phyloP scores from a whole-genome alignment of 306 rosid species.

The Urtica urens region DNA sequence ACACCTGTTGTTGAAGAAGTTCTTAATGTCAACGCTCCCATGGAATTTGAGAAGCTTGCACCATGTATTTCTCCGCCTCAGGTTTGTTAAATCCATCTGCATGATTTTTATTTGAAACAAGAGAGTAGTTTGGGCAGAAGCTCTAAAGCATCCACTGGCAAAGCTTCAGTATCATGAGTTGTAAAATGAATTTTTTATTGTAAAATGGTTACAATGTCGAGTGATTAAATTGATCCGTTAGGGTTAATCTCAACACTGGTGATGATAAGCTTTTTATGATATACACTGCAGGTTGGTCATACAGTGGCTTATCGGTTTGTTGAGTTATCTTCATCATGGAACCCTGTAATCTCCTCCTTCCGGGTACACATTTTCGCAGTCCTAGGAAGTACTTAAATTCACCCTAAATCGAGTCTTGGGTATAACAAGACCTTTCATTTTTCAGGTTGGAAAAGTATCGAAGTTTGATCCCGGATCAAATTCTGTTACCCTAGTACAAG shows the following conservation, averaged over 20 bases:
- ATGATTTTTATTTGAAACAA: too few relatives aligned
- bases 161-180: too few relatives aligned
- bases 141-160: too few relatives aligned
- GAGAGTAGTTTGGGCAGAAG: too few relatives aligned
- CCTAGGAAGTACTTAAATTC: slow-evolving; percentile 4
- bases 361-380: slow-evolving; percentile 42
- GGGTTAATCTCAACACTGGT: neutral
- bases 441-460: slow-evolving; percentile 71
- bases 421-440: slow-evolving; percentile 11
- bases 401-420: slow-evolving; percentile 5
- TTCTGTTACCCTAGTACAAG: slow-evolving; percentile 42
- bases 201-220: neutral
- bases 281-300: slow-evolving; percentile 61
- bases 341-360: slow-evolving; percentile 78
- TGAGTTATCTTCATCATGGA: slow-evolving; percentile 80
- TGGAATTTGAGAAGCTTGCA: slow-evolving; percentile 53
- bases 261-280: slow-evolving; percentile 10
- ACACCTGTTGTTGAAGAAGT: slow-evolving; percentile 25
- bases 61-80: slow-evolving; percentile 50
- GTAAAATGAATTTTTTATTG: too few relatives aligned
- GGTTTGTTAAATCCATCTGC: slow-evolving; percentile 45
- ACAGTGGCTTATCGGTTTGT: slow-evolving; percentile 74
- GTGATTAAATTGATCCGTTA: too few relatives aligned
- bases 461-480: slow-evolving; percentile 38
- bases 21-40: slow-evolving; percentile 16